Conservation (phyloP, 73 alveolate species). For the Paramecium sonneborni region DNA sequence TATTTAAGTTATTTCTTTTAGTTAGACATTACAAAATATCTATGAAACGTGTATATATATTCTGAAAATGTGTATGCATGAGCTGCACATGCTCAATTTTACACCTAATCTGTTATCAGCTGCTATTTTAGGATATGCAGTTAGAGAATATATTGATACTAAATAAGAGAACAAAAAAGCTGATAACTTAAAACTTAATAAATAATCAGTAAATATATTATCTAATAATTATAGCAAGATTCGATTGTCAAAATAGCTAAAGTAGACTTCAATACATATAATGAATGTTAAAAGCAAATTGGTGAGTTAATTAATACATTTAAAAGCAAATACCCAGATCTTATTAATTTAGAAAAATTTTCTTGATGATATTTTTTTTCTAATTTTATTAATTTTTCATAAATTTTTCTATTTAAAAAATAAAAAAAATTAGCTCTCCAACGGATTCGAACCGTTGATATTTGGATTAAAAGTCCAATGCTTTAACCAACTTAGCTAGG, state of each 20-base stretch:
- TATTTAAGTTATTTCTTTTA: neutral
- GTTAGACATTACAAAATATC: neutral
- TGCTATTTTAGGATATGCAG: neutral
- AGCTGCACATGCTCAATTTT: neutral
- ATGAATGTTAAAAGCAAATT: neutral
- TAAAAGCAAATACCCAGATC: constrained; percentile 49
- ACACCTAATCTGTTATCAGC: constrained; percentile 12
- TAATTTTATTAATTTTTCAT: no score
- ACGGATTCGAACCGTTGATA: constrained; percentile 53
- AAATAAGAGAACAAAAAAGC: neutral
- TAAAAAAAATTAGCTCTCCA: constrained; percentile 27
- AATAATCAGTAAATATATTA: neutral
- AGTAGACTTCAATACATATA: neutral
- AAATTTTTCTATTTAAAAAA: neutral
- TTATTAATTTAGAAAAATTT: constrained; percentile 54
- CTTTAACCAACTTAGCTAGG: constrained; percentile 57
- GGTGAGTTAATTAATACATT: neutral
- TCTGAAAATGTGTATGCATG: constrained; percentile 55
- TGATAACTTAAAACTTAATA: neutral
- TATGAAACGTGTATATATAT: neutral
- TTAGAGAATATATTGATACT: neutral
- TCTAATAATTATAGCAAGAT: neutral
- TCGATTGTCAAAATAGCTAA: neutral
- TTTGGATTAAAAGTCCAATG: constrained; percentile 51
- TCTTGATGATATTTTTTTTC: neutral